Conservation (phyloP, 2,329 filamentous ascomycete genomes). For the Achaetomium macrosporum region DNA sequence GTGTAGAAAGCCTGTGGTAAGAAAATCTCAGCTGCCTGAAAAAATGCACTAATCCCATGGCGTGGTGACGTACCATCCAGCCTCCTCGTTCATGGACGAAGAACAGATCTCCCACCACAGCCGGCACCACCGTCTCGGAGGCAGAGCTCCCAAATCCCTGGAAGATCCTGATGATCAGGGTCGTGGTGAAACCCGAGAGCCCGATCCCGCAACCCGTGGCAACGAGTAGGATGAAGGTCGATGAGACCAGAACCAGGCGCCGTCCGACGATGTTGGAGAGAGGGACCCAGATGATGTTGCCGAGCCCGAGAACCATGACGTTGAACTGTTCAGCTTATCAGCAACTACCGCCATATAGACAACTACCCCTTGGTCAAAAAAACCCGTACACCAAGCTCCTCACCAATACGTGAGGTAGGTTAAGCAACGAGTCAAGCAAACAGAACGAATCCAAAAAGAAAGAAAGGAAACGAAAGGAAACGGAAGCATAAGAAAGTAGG, state of each 20-base stretch:
- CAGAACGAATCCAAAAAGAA: too few species aligned
- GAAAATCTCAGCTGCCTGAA: neutral
- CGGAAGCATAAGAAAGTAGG: too few species aligned
- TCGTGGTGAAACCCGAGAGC: slow-evolving; percentile 15
- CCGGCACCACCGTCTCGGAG: slow-evolving; percentile 32
- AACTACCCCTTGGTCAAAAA: too few species aligned
- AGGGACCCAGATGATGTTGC: slow-evolving; percentile 35
- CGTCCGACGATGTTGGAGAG: slow-evolving; percentile 33
- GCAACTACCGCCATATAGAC: neutral
- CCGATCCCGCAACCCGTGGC: slow-evolving; percentile 26
- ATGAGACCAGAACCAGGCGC: slow-evolving; percentile 28
- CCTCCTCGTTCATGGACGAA: slow-evolving; percentile 32
- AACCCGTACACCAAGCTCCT: too few species aligned
- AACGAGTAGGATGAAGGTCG: slow-evolving; percentile 22
- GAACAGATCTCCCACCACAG: slow-evolving; percentile 33
- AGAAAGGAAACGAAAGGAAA: too few species aligned
- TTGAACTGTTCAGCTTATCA: slow-evolving; percentile 26
- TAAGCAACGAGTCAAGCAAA: too few species aligned
- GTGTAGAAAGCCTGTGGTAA: slow-evolving; percentile 31
- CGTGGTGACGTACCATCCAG: slow-evolving; percentile 29
- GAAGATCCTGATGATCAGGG: slow-evolving; percentile 29
- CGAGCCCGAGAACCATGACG: slow-evolving; percentile 30
- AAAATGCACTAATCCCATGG: too few species aligned
- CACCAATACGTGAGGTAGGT: too few species aligned
- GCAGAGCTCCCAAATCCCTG: slow-evolving; percentile 32